Evolutionary conservation across 495 filamentous ascomycete genomes (phyloP).

Genomic region (Baudoinia panamericana): DNA sequence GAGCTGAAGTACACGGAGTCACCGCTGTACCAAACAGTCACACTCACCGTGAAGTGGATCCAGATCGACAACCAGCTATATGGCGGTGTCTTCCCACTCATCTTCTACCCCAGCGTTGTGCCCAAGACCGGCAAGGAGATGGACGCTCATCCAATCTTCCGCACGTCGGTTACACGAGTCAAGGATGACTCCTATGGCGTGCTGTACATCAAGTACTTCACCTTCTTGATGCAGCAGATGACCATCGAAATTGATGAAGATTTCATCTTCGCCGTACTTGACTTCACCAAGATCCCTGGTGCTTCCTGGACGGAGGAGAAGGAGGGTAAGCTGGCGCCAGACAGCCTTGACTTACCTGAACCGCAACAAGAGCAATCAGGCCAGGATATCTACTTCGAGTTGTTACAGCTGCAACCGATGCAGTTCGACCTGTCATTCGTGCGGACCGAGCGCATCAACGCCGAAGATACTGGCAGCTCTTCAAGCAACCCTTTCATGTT

Average conservation of each 20-base stretch:
- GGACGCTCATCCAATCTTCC: constrained; percentile 88
- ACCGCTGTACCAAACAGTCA: constrained; percentile 78
- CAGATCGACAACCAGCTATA: constrained; percentile 99
- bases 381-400: constrained; percentile 94
- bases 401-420: constrained; percentile 93
- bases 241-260: constrained; percentile 95
- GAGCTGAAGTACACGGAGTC: constrained; percentile 86
- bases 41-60: constrained; percentile 88
- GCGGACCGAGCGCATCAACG: constrained; percentile 90
- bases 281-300: constrained; percentile 88
- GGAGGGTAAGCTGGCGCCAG: constrained; percentile 77
- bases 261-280: constrained; percentile 88
- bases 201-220: constrained; percentile 96
- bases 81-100: constrained; percentile 93
- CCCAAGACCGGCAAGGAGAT: constrained; percentile 96
- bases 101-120: constrained; percentile 95
- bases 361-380: constrained; percentile 69
- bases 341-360: constrained; percentile 79
- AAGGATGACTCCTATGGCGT: constrained; percentile 98
- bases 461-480: constrained; percentile 74
- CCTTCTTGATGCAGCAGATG: constrained; percentile 89
- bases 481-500: constrained; percentile 93
- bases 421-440: constrained; percentile 95
- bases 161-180: constrained; percentile 79
- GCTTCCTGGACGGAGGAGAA: constrained; percentile 79